phyloP scores from a whole-genome alignment of 2,329 filamentous ascomycete genomes.

The Exophiala mesophila region DNA sequence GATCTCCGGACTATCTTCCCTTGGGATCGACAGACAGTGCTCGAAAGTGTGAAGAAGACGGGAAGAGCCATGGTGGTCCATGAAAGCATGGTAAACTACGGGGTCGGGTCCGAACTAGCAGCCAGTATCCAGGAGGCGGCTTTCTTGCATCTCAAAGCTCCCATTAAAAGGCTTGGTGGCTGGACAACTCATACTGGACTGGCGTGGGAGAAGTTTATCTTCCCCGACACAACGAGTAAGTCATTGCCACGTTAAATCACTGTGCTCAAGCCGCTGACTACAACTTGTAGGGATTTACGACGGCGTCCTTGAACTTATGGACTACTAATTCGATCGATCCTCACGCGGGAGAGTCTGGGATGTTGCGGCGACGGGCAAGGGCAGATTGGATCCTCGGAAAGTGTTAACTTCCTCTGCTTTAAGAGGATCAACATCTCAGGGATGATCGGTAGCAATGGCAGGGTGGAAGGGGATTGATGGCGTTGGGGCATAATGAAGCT shows the following conservation, averaged over 20 bases:
- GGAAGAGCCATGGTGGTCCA: slow-evolving; percentile 83
- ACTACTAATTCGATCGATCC: slow-evolving; percentile 50
- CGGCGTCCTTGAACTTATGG: slow-evolving; percentile 60
- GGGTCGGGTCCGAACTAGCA: slow-evolving; percentile 85
- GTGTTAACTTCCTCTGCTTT: too few relatives aligned
- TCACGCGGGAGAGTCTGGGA: too few relatives aligned
- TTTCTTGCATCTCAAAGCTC: slow-evolving; percentile 77
- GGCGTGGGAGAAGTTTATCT: slow-evolving; percentile 71
- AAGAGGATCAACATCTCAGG: too few relatives aligned
- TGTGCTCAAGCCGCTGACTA: not conserved
- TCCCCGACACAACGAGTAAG: slow-evolving; percentile 83
- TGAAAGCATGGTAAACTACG: slow-evolving; percentile 85
- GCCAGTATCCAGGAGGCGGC: slow-evolving; percentile 83
- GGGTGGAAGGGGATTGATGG: too few relatives aligned
- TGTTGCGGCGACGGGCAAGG: too few relatives aligned
- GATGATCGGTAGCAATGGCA: too few relatives aligned
- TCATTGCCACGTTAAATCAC: slow-evolving; percentile 32
- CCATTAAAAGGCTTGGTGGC: slow-evolving; percentile 75
- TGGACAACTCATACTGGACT: slow-evolving; percentile 82
- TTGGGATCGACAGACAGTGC: slow-evolving; percentile 77
- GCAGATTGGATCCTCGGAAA: too few relatives aligned
- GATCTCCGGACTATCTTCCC: slow-evolving; percentile 85
- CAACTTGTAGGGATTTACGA: slow-evolving; percentile 59
- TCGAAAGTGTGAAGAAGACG: slow-evolving; percentile 79
- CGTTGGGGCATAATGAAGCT: too few relatives aligned